A percentile compares a stretch with the other conserved stretches of the same genome.
phyloP scores from a whole-genome alignment of 768 basidiomycete species.

The Tulasnella sp. region DNA sequence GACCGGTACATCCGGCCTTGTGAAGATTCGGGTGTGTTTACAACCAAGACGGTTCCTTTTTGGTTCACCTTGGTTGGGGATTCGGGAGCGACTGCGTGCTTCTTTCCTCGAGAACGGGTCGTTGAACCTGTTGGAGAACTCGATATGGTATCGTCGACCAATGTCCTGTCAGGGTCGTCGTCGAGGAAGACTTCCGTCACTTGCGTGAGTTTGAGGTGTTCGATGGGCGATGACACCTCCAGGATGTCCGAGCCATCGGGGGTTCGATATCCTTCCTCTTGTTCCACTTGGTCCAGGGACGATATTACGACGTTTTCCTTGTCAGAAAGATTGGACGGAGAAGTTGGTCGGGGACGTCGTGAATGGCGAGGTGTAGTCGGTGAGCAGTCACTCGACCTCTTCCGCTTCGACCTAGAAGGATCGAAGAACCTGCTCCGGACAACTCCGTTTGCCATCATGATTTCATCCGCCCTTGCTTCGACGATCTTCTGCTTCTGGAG shows the following conservation, averaged over 20 bases:
- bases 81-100: not conserved
- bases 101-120: not conserved
- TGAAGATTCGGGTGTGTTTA: not conserved
- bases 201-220: not conserved
- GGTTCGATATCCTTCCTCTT: constrained; percentile 78
- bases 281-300: constrained; percentile 37
- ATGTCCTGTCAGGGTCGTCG: not conserved
- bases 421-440: constrained; percentile 7
- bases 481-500: not conserved
- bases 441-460: not conserved
- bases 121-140: not conserved
- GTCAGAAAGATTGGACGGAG: constrained; percentile 21
- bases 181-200: not conserved
- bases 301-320: constrained; percentile 26
- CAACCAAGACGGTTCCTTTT: not conserved
- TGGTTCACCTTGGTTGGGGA: constrained; percentile 4
- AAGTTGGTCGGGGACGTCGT: constrained; percentile 19
- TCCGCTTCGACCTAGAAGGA: not conserved
- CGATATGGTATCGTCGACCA: not conserved
- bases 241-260: constrained; percentile 27
- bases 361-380: constrained; percentile 6
- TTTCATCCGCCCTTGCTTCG: not conserved
- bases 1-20: not conserved
- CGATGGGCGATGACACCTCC: constrained; percentile 12
- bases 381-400: constrained; percentile 18